Base-by-base conservation (phyloP, 2,329 filamentous ascomycete genomes). In the Hypoxylon sp. region DNA sequence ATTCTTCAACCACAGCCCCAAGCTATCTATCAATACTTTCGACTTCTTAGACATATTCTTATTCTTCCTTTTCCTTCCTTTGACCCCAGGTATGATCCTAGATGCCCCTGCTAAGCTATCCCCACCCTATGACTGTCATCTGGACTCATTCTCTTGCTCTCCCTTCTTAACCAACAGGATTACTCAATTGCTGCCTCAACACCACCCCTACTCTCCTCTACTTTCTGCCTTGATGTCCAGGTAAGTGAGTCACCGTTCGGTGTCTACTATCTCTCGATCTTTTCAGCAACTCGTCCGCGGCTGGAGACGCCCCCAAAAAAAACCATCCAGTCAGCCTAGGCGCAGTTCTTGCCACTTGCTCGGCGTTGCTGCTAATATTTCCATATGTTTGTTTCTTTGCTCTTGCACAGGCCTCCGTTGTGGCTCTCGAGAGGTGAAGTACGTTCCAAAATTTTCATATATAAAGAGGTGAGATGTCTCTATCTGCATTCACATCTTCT, bases 211-310 rank as follows among this genome's bases (percentile, higher is more conserved):
- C 59, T 53, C 52, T 58, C 29, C 51, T 59, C 51, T 53, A 24
- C 9, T 64, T 58, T 70, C 67, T 69, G 66, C 69, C 69, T 69
- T 60, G 60, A 61, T 51, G 57, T 54, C 33, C 17, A 67, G 54
- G 60, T 44, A 46, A 47, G 55, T 71, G 69, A 71, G 48, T 71
- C 66, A 71, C 48, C 22, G 17, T 44, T 22, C 39, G 39, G 39
- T 39, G 10, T 57, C 26, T 60, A 19, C 63, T 60, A 39, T 66
- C 26, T 59, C 22, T 59, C 19, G 39, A 65, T 57, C 61, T 24
- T 60, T 17, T 53, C 57, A 35, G 26, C 42, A 22, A 19, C 14
- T 62, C 46, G 19, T 62, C 31, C 22, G 14, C 29, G 13, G 47
- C 69, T 17, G 13, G 37, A 46, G 39, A 48, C 53, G 48, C 58